A percentile compares a stretch with the other conserved stretches of the same genome.
phyloP scores from a whole-genome alignment of 805 yeast species.

The Saccharomycopsis sp. region DNA sequence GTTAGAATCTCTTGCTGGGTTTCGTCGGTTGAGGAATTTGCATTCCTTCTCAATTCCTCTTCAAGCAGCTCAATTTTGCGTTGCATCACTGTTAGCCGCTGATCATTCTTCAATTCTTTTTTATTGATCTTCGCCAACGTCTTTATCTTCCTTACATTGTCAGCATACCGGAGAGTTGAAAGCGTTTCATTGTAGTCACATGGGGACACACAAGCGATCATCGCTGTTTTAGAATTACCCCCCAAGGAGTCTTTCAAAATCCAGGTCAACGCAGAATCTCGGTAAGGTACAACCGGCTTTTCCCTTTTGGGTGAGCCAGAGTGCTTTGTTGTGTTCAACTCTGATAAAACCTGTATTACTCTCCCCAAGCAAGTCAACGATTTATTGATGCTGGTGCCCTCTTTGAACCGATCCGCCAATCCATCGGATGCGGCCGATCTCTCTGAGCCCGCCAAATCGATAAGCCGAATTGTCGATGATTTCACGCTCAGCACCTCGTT shows the following conservation, averaged over 20 bases:
- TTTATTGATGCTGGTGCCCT: conserved; percentile 70
- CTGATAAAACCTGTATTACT: conserved; percentile 45
- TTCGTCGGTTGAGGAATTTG: conserved; percentile 19
- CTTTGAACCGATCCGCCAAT: conserved; percentile 52
- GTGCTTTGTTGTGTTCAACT: conserved; percentile 22
- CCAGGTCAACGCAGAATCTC: conserved; percentile 73
- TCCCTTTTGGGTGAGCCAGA: conserved; percentile 9
- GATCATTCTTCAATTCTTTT: conserved; percentile 29
- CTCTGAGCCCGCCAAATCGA: conserved; percentile 81
- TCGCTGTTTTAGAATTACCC: conserved; percentile 79
- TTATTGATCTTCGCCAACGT: conserved; percentile 50
- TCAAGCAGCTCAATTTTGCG: conserved; percentile 26
- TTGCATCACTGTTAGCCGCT: conserved; percentile 35
- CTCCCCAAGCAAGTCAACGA: conserved; percentile 73
- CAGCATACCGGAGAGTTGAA: conserved; percentile 72
- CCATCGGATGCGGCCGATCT: conserved; percentile 55
- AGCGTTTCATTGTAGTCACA: conserved; percentile 68
- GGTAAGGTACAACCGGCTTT: conserved; percentile 45
- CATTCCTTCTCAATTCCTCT: conserved; percentile 11
- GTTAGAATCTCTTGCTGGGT: conserved; percentile 20
- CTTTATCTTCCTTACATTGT: conserved; percentile 59
- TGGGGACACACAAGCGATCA: conserved; percentile 84
- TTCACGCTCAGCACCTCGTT: conserved; percentile 39
- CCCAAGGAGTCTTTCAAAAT: conserved; percentile 66
- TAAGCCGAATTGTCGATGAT: conserved; percentile 54